Conservation (phyloP, 352 stramenopile species). For the Phytophthora sp. region DNA sequence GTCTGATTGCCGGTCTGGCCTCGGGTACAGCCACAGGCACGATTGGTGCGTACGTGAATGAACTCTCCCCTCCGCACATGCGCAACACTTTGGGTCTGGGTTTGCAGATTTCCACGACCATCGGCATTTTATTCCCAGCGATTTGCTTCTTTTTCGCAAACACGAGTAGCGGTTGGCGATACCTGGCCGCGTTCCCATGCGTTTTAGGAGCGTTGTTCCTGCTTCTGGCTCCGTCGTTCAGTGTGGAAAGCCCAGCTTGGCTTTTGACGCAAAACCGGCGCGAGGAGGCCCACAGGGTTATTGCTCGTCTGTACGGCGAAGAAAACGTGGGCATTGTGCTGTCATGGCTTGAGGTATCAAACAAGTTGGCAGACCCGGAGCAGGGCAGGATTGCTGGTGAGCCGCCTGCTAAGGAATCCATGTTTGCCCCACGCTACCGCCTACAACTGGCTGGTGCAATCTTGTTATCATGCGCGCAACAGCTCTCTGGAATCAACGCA, state of each 20-base stretch:
- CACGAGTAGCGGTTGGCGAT: conserved; percentile 23
- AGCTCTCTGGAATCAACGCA: conserved; percentile 11
- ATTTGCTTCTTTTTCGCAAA: conserved; percentile 6
- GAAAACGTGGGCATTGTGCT: conserved; percentile 20
- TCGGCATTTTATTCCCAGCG: conserved; percentile 1
- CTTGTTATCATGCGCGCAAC: conserved; percentile 8
- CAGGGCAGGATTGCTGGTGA: conserved; percentile 12
- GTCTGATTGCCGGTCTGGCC: conserved; percentile 9
- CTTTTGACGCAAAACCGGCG: conserved; percentile 20
- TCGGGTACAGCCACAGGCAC: conserved; percentile 12
- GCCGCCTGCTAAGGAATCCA: conserved; percentile 9
- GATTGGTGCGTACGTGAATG: conserved; percentile 17
- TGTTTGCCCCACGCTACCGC: conserved; percentile 11
- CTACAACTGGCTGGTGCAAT: conserved; percentile 11
- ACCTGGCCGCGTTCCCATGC: conserved; percentile 37
- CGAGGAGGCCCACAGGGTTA: conserved; percentile 24
- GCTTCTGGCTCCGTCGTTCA: conserved; percentile 12
- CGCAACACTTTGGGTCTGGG: conserved; percentile 9
- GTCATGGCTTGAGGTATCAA: conserved; percentile 14
- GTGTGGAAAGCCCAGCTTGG: conserved; percentile 27
- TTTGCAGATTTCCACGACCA: conserved; percentile 5
- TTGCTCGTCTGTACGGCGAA: conserved; percentile 30
- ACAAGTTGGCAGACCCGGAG: conserved; percentile 20
- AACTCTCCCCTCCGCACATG: conserved; percentile 7
- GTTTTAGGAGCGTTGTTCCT: conserved; percentile 27